A percentile compares a stretch with the other conserved stretches of the same genome.
These are phyloP conservation scores for Lithocarpus polystachyus DNA, from an alignment of 306 rosid genomes.

Conservation along the genomic window DNA sequence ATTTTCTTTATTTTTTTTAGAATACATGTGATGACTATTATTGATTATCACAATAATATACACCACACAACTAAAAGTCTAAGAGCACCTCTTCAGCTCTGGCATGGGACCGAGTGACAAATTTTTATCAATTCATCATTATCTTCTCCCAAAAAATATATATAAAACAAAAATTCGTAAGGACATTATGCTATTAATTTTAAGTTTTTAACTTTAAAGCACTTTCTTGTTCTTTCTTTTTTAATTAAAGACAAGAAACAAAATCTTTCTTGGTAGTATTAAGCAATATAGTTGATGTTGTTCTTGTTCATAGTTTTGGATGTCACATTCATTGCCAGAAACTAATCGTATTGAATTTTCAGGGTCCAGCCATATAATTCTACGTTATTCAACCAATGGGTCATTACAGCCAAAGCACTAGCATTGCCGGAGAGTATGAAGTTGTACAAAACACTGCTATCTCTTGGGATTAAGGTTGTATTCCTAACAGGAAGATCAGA, in stretches of 20 bases:
- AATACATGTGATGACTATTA: no score
- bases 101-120: no score
- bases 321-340: neutral
- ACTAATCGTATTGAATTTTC: neutral
- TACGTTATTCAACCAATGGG: conserved; percentile 31
- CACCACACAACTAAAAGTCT: no score
- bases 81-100: no score
- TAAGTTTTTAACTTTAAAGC: neutral
- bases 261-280: neutral
- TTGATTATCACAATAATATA: no score
- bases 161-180: no score
- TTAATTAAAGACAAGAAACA: neutral
- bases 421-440: conserved; percentile 46
- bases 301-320: neutral
- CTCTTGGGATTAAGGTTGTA: conserved; percentile 39
- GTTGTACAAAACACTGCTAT: conserved; percentile 35
- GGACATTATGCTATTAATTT: no score
- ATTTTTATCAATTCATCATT: no score
- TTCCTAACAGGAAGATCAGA: conserved; percentile 50
- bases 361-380: conserved; percentile 34
- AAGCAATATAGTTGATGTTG: neutral
- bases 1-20: no score
- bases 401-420: conserved; percentile 26
- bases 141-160: no score
- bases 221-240: neutral